Conservation (phyloP, 2,329 filamentous ascomycete genomes). For the Alternaria novae-zelandiae region DNA sequence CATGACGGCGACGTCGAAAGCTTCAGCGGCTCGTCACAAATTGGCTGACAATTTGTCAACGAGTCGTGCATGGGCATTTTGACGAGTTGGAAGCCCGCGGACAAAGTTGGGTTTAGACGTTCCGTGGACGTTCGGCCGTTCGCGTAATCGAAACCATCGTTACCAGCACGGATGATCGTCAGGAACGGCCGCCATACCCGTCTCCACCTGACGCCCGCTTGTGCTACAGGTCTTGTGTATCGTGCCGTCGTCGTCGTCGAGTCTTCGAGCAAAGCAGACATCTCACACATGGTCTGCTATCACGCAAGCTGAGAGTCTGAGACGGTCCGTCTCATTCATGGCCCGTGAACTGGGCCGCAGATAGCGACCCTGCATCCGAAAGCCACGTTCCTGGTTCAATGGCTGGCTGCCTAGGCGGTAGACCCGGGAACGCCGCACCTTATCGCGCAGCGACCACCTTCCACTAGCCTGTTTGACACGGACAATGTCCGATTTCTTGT, state of each 20-base stretch:
- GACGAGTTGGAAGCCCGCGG: background rate
- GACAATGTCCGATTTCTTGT: background rate
- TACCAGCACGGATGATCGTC: background rate
- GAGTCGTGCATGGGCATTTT: background rate
- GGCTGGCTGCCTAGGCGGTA: conserved; percentile 6
- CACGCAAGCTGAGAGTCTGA: background rate
- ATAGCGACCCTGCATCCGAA: conserved; percentile 6
- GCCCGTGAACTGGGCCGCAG: background rate
- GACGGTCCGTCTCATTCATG: background rate
- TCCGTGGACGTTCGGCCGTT: background rate
- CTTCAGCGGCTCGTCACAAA: background rate
- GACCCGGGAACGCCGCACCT: conserved; percentile 11
- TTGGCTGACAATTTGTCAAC: background rate
- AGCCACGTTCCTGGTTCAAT: conserved; percentile 8
- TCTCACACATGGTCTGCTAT: background rate
- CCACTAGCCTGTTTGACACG: conserved; percentile 8
- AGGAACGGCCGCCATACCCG: conserved; percentile 8
- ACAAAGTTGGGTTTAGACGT: background rate
- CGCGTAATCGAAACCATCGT: background rate
- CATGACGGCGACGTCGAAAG: background rate
- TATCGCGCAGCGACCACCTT: conserved; percentile 6
- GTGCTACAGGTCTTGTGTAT: background rate
- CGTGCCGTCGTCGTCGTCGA: background rate
- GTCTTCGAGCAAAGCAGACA: background rate
- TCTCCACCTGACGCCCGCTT: conserved; percentile 1